Conservation (phyloP, 2,329 filamentous ascomycete species). For the Botrytis deweyae region DNA sequence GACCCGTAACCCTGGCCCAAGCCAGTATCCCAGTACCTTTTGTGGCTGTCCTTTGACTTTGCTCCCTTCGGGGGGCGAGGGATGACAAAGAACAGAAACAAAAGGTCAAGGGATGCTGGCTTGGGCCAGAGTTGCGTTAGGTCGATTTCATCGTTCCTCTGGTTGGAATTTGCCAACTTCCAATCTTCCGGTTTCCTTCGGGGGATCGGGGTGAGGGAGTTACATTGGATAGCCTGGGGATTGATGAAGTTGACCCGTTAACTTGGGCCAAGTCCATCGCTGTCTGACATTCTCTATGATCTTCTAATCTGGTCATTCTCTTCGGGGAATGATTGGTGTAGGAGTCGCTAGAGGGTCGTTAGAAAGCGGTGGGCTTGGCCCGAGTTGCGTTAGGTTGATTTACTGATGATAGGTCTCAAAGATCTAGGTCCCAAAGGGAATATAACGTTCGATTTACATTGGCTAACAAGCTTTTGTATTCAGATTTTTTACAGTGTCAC, state of each 20-base stretch:
- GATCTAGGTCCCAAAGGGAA: background rate
- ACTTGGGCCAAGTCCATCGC: background rate
- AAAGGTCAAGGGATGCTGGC: background rate
- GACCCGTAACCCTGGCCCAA: background rate
- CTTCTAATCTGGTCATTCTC: background rate
- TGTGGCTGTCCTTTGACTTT: background rate
- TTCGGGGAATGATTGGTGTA: too few relatives aligned
- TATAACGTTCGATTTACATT: background rate
- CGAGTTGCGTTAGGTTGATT: background rate
- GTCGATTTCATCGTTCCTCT: background rate
- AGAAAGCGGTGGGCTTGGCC: background rate
- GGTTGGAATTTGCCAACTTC: background rate
- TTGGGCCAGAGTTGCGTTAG: constrained; percentile 10
- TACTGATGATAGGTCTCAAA: background rate
- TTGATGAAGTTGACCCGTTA: background rate
- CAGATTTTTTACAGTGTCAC: background rate
- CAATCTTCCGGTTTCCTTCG: background rate
- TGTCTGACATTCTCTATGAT: background rate
- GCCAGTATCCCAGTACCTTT: background rate
- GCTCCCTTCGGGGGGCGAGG: background rate
- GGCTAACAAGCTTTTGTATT: background rate
- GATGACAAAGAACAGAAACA: background rate
- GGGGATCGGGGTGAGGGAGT: too few relatives aligned
- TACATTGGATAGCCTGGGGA: background rate
- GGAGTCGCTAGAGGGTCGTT: background rate